phyloP scores from a whole-genome alignment of 2,329 filamentous ascomycete genomes.

The Ceratocystis albifundus region DNA sequence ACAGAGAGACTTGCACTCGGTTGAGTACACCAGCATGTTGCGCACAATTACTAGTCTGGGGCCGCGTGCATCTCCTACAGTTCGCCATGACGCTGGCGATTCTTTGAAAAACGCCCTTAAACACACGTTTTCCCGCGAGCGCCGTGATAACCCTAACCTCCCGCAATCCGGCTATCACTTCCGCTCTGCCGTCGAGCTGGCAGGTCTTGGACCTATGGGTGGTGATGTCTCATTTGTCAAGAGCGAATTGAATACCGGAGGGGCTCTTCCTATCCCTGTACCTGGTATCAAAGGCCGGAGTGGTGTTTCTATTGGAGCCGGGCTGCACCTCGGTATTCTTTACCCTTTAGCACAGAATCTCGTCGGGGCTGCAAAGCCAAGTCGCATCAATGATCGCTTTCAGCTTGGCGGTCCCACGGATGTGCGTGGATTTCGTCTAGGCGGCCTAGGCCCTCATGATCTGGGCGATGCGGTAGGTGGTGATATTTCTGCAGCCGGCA shows the following conservation, averaged over 20 bases:
- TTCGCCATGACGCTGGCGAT: constrained; percentile 79
- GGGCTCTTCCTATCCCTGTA: constrained; percentile 60
- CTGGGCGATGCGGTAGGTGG: constrained; percentile 78
- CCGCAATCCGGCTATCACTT: constrained; percentile 72
- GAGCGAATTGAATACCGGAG: constrained; percentile 71
- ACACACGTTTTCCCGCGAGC: constrained; percentile 69
- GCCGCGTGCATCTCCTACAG: constrained; percentile 63
- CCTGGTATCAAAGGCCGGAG: constrained; percentile 57
- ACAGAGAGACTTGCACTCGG: constrained; percentile 57
- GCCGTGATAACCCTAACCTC: constrained; percentile 72
- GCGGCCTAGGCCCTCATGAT: constrained; percentile 79
- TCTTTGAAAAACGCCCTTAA: constrained; percentile 78
- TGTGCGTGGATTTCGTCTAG: constrained; percentile 83
- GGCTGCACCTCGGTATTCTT: constrained; percentile 68
- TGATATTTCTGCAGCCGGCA: constrained; percentile 82
- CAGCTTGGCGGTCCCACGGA: constrained; percentile 88
- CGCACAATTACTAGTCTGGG: constrained; percentile 74
- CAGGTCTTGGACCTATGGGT: constrained; percentile 68
- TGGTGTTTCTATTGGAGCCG: constrained; percentile 71
- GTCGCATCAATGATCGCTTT: constrained; percentile 87
- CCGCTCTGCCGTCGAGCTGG: constrained; percentile 69
- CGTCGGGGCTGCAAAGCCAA: constrained; percentile 47
- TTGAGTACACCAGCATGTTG: constrained; percentile 76
- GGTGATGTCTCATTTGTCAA: constrained; percentile 94
- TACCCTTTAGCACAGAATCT: constrained; percentile 59